Evolutionary conservation across 1,284 basidiomycete species (phyloP), one percentile per base, ranked within the genome.

Genomic region (Ceratobasidium sp.): DNA sequence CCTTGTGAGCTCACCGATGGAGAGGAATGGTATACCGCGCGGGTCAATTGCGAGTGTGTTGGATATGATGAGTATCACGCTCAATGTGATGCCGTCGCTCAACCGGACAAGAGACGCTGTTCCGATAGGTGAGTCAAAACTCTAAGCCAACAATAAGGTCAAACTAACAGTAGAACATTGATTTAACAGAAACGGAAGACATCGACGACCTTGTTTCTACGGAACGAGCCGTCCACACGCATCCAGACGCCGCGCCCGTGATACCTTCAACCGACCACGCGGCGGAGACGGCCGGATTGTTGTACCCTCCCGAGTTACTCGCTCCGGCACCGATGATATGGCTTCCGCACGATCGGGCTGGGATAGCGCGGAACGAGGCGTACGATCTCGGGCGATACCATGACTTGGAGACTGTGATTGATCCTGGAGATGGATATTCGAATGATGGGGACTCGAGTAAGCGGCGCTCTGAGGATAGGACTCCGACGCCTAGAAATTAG

Each of bases 271-370:
- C 89, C 0, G 92, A 92, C 83, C 92, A 92, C 79, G 91, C 91
- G 20, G 91, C 92, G 81, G 91, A 93, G 80, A 91, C 92, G 89
- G 88, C 90, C 9, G 90, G 91, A 4, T 90, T 95, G 78, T 85
- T 96, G 56, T 95, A 95, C 83, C 92, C 94, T 1, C 92, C 93
- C 1, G 93, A 94, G 83, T 87, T 95, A 54, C 88, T 94, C 78
- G 91, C 91, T 6, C 92, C 92, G 10, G 85, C 88, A 9, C 93
- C 93, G 0, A 90, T 92, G 68, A 93, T 96, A 65, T 95, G 94
- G 94, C 86, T 95, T 10, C 92, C 92, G 0, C 90, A 92, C 82
- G 93, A 94, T 82, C 86, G 87, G 2, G 89, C 90, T 23, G 92
- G 92, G 23, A 90, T 94, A 33, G 92, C 91, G 12, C 87, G 88